A percentile compares a stretch with the other conserved stretches of the same genome.
phyloP scores from a whole-genome alignment of 768 basidiomycete species.

The Rhizopogon rudus region DNA sequence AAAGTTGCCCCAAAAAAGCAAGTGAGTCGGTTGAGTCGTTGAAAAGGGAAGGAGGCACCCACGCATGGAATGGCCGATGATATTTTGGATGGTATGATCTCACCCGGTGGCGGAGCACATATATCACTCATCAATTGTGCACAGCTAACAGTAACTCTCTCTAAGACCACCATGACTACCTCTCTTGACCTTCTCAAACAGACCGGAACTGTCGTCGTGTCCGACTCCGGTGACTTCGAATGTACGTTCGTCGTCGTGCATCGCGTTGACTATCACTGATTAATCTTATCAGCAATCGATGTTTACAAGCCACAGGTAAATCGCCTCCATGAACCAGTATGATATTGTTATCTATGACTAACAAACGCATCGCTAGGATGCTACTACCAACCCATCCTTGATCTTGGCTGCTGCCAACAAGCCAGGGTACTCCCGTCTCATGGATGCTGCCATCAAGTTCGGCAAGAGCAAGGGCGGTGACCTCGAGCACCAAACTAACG shows the following conservation, averaged over 20 bases:
- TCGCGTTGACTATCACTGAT: conserved; percentile 13
- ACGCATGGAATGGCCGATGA: not conserved
- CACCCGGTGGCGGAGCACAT: not conserved
- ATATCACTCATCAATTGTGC: conserved; percentile 9
- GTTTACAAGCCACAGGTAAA: conserved; percentile 89
- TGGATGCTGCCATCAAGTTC: conserved; percentile 67
- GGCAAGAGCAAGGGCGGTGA: conserved; percentile 80
- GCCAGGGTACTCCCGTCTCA: conserved; percentile 74
- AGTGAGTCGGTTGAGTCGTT: not conserved
- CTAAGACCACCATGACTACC: conserved; percentile 58
- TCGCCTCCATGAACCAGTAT: conserved; percentile 1
- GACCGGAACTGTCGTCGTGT: conserved; percentile 94
- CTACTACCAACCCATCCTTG: conserved; percentile 95
- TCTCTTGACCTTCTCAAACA: conserved; percentile 83
- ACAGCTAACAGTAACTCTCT: not conserved
- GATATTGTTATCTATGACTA: not conserved
- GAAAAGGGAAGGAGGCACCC: not conserved
- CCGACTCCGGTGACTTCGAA: conserved; percentile 96
- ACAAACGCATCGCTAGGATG: conserved; percentile 55
- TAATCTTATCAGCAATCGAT: conserved; percentile 69
- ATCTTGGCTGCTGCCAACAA: conserved; percentile 94
- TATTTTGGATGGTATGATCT: conserved; percentile 6
- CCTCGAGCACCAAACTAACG: conserved; percentile 68
- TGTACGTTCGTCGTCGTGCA: conserved; percentile 32
- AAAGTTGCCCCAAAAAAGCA: not conserved